Base-by-base conservation (phyloP, 1,284 basidiomycete species). In the Fomitopsis schrenkii region DNA sequence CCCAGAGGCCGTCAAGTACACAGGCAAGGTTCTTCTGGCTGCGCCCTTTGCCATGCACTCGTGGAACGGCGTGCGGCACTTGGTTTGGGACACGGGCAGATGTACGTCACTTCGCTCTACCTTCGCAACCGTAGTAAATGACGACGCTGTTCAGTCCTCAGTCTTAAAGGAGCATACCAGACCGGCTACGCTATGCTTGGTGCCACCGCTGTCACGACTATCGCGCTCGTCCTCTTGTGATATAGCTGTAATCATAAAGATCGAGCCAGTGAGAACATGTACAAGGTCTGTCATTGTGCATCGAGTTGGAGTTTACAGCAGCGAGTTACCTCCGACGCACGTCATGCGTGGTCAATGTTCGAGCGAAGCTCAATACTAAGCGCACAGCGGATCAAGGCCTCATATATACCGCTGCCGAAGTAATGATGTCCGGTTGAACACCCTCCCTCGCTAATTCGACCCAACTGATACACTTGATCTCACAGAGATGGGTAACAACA, bases 41-140 rank as follows among this genome's bases (percentile, higher is more conserved):
- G 81, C 84, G 5, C 93, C 95, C 1, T 95, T 96, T 74, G 85
- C 92, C 36, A 98, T 90, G 86, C 97, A 99, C 79, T 84, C 85
- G 7, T 85, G 87, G 75, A 98, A 98, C 76, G 97, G 97, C 5
- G 64, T 98, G 57, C 85, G 97, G 57, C 97, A 99, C 82, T 79
- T 99, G 70, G 76, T 79, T 30, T 99, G 97, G 97, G 97, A 99
- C 76, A 77, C 83, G 72, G 90, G 90, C 62, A 92, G 90, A 81
- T 90, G 96, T 97, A 70, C 74, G 95, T 83, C 28, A 5, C 38
- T 10, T 9, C 40, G 36, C 58, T 35, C 14, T 28, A 2, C 30
- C 30, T 36, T 36, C n/a, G 35, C 10, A 22, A 41, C 17, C 33
- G 58, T 30, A 17, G 73, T 38, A 40, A 48, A 50, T 45, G n/a